Percentiles rank a stretch among this genome's conserved stretches.
These are phyloP conservation scores for Penicillium coffeae DNA, from an alignment of 495 filamentous ascomycete genomes.

Conservation along the genomic window DNA sequence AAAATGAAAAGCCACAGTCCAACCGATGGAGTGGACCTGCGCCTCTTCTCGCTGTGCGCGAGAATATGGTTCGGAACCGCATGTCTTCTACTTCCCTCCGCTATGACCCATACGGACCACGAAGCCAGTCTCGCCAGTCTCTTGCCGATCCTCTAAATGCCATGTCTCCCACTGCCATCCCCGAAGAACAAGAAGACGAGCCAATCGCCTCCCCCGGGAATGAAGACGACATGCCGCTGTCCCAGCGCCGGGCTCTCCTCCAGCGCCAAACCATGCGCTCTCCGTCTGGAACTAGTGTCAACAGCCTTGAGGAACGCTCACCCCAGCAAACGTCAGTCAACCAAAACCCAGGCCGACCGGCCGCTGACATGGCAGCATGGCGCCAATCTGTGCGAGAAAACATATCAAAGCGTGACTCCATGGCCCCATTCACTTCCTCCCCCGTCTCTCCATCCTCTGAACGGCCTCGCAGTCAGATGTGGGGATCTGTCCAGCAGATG, in stretches of 20 bases:
- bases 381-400: conserved; percentile 67
- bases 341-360: conserved; percentile 44
- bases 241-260: conserved; percentile 56
- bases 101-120: conserved; percentile 28
- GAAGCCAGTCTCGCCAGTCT: conserved; percentile 30
- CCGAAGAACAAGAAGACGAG: conserved; percentile 26
- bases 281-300: conserved; percentile 14
- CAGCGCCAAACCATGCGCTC: conserved; percentile 33
- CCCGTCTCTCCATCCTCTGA: conserved; percentile 10
- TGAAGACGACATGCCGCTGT: conserved; percentile 69
- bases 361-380: conserved; percentile 69
- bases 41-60: conserved; percentile 40
- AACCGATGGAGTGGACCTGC: conserved; percentile 33
- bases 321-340: conserved; percentile 1
- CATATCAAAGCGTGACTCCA: conserved; percentile 40
- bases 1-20: conserved; percentile 10
- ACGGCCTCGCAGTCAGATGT: conserved; percentile 16
- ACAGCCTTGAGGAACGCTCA: conserved; percentile 15
- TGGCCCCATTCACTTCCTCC: conserved; percentile 15
- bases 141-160: conserved; percentile 14
- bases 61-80: conserved; percentile 35
- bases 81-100: conserved; percentile 39
- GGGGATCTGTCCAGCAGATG: conserved; percentile 28
- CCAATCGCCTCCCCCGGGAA: conserved; percentile 2
- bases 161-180: conserved; percentile 16